Conservation (phyloP, 2,329 filamentous ascomycete species). For the Pseudogymnoascus sp. region DNA sequence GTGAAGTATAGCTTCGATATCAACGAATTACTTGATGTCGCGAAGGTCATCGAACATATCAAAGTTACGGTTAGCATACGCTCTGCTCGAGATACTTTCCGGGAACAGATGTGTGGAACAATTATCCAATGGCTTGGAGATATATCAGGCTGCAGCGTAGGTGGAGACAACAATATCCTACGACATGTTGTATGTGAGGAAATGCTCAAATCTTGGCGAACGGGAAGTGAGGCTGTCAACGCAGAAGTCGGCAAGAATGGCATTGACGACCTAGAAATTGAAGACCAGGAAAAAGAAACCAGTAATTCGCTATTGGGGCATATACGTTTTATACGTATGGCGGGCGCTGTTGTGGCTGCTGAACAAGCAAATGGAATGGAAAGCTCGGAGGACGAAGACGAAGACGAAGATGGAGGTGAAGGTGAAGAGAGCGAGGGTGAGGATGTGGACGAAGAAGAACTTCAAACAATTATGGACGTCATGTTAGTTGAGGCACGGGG, state of each 20-base stretch:
- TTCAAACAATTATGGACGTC: constrained; percentile 32
- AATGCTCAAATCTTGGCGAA: constrained; percentile 77
- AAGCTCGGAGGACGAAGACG: constrained; percentile 34
- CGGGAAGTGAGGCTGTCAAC: constrained; percentile 77
- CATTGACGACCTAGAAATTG: constrained; percentile 70
- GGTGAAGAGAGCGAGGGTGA: constrained; percentile 29
- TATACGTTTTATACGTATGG: neutral
- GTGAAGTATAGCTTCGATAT: constrained; percentile 71
- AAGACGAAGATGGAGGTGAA: constrained; percentile 57
- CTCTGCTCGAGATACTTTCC: constrained; percentile 87
- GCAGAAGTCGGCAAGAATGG: constrained; percentile 69
- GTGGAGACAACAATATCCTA: constrained; percentile 70
- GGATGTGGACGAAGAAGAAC: constrained; percentile 20
- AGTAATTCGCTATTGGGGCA: constrained; percentile 3
- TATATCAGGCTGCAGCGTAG: constrained; percentile 82
- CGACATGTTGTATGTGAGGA: constrained; percentile 84
- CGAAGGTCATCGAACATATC: constrained; percentile 86
- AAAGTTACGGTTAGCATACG: constrained; percentile 93
- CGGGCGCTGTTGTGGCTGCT: constrained; percentile 14
- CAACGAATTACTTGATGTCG: constrained; percentile 65
- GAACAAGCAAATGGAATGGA: constrained; percentile 20
- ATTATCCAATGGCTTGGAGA: constrained; percentile 95
- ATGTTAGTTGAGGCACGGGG: constrained; percentile 49
- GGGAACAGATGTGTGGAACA: constrained; percentile 97
- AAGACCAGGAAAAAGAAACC: constrained; percentile 26